Base-by-base conservation (phyloP, 1,284 basidiomycete genomes). In the Termitomyces sp. region DNA sequence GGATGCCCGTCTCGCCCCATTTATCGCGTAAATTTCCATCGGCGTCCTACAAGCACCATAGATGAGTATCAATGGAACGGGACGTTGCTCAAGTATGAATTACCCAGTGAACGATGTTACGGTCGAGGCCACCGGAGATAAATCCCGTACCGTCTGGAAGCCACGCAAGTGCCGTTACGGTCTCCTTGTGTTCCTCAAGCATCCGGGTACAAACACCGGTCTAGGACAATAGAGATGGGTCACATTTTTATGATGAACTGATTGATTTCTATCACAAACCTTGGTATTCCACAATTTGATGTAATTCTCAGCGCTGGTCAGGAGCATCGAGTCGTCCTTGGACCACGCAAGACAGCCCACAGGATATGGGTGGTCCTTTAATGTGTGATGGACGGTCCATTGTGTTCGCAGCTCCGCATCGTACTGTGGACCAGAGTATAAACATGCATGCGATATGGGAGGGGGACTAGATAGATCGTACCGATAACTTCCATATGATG, bases 261-360 rank as follows among this genome's bases (percentile, higher is more conserved):
- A 37, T 18, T 14, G n/a, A 18, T 37, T 13, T 8, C 16, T 2
- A 18, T 46, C n/a, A 37, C 45, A 57, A 60, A 93, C 93, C 79
- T 84, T 82, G 40, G 84, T 77, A 67, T 95, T 86, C 93, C 93
- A 97, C 63, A 97, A 75, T 68, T 88, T 86, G 66, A 97, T 86
- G 39, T 73, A 69, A 50, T 85, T 76, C 60, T 96, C 92, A 14
- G 90, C 77, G 41, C 87, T 85, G 1, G 92, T 93, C 40, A 95
- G 77, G 53, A 97, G 72, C 58, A 89, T 78, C 28, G 81, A 75
- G 63, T 95, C 92, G 63, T 97, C 91, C 45, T 87, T 78, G 31
- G 93, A 95, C 93, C 94, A 97, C 1, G 92, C 84, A 50, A 97
- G 72, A 58, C 85, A 88, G 50, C 86, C 86, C 5, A 97, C 85